A percentile compares a stretch with the other conserved stretches of the same genome.
Conservation (phyloP, 1,284 basidiomycete genomes). For the Pseudozyma tsukubaensis region DNA sequence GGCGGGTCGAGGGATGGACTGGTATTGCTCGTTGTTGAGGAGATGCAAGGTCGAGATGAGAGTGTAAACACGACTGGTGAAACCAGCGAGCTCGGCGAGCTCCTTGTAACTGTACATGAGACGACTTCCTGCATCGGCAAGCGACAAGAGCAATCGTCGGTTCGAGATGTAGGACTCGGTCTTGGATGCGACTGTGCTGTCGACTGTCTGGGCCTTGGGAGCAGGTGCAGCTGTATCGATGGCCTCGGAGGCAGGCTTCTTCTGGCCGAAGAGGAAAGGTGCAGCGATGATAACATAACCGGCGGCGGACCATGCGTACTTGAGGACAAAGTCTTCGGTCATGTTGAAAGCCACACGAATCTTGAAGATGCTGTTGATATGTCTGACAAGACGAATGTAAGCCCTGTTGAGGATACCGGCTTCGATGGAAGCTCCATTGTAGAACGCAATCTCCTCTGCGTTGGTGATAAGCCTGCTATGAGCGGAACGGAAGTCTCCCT, state of each 20-base stretch:
- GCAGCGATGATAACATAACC: slow-evolving; percentile 67
- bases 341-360: slow-evolving; percentile 71
- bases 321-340: slow-evolving; percentile 68
- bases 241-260: slow-evolving; percentile 34
- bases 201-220: slow-evolving; percentile 21
- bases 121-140: slow-evolving; percentile 93
- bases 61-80: slow-evolving; percentile 88
- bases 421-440: slow-evolving; percentile 87
- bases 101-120: slow-evolving; percentile 88
- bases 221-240: slow-evolving; percentile 70
- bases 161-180: slow-evolving; percentile 90
- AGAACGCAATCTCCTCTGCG: slow-evolving; percentile 95
- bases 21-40: slow-evolving; percentile 65
- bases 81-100: slow-evolving; percentile 89
- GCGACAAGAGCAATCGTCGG: slow-evolving; percentile 82
- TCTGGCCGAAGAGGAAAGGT: slow-evolving; percentile 61
- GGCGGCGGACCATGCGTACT: slow-evolving; percentile 68
- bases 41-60: slow-evolving; percentile 85
- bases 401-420: slow-evolving; percentile 83
- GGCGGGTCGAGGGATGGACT: slow-evolving; percentile 58
- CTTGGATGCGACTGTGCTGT: slow-evolving; percentile 72
- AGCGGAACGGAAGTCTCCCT: slow-evolving; percentile 89
- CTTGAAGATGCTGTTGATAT: slow-evolving; percentile 93
- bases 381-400: slow-evolving; percentile 84
- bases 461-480: slow-evolving; percentile 89